phyloP scores from a whole-genome alignment of 163 green algal genomes.

The Dunaliella salina region DNA sequence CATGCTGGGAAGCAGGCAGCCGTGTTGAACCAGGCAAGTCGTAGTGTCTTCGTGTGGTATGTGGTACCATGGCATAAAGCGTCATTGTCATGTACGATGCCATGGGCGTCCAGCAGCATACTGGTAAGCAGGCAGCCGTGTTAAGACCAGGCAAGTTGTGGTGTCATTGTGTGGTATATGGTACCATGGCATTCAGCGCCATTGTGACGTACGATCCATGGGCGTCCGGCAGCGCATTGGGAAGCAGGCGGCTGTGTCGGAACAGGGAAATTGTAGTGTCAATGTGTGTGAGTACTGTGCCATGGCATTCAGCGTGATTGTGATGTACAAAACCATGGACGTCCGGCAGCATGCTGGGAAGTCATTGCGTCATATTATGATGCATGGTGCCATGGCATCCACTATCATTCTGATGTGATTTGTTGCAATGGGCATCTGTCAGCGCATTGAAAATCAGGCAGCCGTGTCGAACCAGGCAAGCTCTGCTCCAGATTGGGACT shows the following conservation, averaged over 20 bases:
- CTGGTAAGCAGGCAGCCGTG: constrained; percentile 80
- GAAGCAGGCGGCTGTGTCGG: too few species aligned
- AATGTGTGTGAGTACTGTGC: too few species aligned
- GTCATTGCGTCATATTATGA: background rate
- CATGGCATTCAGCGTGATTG: constrained; percentile 78
- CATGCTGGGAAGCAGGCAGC: constrained; percentile 86
- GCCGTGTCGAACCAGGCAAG: constrained; percentile 57
- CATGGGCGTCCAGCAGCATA: constrained; percentile 80
- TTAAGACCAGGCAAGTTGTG: constrained; percentile 42
- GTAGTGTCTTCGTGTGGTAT: background rate
- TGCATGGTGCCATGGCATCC: constrained; percentile 70
- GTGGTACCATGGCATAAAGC: constrained; percentile 72
- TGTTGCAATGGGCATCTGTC: constrained; percentile 82
- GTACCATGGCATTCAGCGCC: constrained; percentile 71
- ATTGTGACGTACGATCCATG: constrained; percentile 94
- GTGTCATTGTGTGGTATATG: background rate
- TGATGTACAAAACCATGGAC: constrained; percentile 92
- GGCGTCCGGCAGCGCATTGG: constrained; percentile 81
- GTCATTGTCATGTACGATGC: constrained; percentile 94
- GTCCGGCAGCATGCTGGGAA: constrained; percentile 82
- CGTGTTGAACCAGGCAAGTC: constrained; percentile 52
- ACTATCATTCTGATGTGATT: constrained; percentile 92
- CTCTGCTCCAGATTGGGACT: too few species aligned
- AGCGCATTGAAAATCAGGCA: constrained; percentile 84
- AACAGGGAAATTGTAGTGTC: too few species aligned